Evolutionary conservation across 2,329 filamentous ascomycete species (phyloP), one percentile per base, ranked within the genome.

Genomic region (Epichloe bromicola): DNA sequence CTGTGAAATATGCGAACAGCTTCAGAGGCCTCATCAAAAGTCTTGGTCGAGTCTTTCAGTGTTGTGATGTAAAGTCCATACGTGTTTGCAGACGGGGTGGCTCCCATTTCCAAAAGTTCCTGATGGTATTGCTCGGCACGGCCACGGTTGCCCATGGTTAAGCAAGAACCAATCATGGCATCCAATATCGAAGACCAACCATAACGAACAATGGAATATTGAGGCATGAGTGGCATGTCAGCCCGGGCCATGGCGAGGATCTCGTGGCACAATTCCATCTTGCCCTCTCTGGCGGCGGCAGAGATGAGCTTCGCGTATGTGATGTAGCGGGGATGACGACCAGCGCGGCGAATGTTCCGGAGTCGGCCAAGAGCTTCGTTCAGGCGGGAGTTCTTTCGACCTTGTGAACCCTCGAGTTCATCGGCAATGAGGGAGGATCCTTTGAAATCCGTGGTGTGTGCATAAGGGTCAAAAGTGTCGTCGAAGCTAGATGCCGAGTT

Each of bases 51-150:
- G 64, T 95, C 91, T 73, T 97, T 96, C 55, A 98, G 75, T 2
- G 91, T 97, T n/a, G 94, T 97, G 70, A 98, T 98, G 76, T 97
- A 98, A 17, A 98, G 79, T 53, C 93, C 93, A 60, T 94, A 98
- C 0, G 93, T 98, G 74, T 98, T 98, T 42, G 93, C 93, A 2
- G 91, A 95, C 15, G 93, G 93, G 10, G 90, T 85, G 54, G 86
- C 83, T 46, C 91, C 91, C 74, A 97, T 93, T 54, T 88, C 83
- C 46, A 95, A 75, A 58, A 98, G 76, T 66, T 98, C 88, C 67
- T 93, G 85, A 65, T 97, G 93, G 68, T 86, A 96, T 60, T 88
- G 83, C 65, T 85, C 83, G 54, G 93, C 93, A 54, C 88, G 73
- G 53, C 79, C 77, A 51, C 91, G 87, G 64, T 91, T 85, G 55